Percentiles rank a stretch among this genome's conserved stretches.
Evolutionary conservation across 306 rosid species (phyloP).

Genomic region (Quercus agrifolia): DNA sequence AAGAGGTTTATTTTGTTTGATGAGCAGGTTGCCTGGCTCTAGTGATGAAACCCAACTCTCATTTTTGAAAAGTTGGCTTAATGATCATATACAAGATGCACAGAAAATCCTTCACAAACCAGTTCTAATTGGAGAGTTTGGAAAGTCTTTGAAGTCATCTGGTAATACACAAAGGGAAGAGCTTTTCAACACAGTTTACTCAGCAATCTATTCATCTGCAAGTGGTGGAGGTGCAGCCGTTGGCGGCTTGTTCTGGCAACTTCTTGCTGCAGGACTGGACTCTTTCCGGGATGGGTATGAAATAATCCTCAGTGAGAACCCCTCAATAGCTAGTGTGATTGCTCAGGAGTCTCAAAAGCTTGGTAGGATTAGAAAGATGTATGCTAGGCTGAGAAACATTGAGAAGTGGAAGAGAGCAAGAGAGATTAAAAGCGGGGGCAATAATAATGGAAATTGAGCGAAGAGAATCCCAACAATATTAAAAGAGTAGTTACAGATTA

Average conservation of each 20-base stretch:
- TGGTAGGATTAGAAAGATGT: slow-evolving; percentile 61
- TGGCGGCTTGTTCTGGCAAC: slow-evolving; percentile 93
- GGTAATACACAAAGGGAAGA: slow-evolving; percentile 53
- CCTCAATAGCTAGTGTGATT: slow-evolving; percentile 62
- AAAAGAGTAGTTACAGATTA: neutral
- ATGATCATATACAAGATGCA: slow-evolving; percentile 77
- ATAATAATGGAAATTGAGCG: slow-evolving; percentile 34
- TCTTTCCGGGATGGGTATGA: slow-evolving; percentile 80
- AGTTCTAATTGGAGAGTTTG: slow-evolving; percentile 82
- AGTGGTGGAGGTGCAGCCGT: slow-evolving; percentile 72
- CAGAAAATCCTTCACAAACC: slow-evolving; percentile 82
- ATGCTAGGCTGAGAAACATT: slow-evolving; percentile 52
- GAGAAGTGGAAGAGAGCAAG: slow-evolving; percentile 59
- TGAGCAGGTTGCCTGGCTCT: slow-evolving; percentile 65
- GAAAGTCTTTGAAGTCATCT: slow-evolving; percentile 47
- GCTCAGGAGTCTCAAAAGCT: slow-evolving; percentile 66
- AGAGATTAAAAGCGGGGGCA: slow-evolving; percentile 33
- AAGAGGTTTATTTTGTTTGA: slow-evolving; percentile 8
- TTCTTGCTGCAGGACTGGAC: slow-evolving; percentile 74
- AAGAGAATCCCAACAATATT: neutral
- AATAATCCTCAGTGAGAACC: slow-evolving; percentile 49
- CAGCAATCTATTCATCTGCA: slow-evolving; percentile 72
- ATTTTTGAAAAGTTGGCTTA: slow-evolving; percentile 63
- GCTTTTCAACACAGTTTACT: slow-evolving; percentile 47
- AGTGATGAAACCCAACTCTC: slow-evolving; percentile 52